Conservation (phyloP, 441 rosid species). For the Arabidopsis lyrata region DNA sequence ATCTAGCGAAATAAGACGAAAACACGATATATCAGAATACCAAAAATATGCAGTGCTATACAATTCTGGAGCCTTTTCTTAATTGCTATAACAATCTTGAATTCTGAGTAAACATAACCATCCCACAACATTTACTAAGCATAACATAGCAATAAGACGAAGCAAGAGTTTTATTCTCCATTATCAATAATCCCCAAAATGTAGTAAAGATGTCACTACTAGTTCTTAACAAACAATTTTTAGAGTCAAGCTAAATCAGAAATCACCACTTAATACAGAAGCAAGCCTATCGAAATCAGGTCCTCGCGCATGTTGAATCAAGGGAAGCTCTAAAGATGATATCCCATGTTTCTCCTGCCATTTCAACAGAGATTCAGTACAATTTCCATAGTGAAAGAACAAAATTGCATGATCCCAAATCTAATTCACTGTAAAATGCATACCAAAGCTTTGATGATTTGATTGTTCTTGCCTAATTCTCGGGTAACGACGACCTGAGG, state of each 20-base stretch:
- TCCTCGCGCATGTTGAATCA: conserved; percentile 77
- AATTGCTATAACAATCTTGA: background rate
- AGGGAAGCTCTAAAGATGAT: conserved; percentile 82
- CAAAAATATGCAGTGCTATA: background rate
- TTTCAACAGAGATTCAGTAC: background rate
- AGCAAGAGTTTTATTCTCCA: background rate
- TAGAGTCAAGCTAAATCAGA: background rate
- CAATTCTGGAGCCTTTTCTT: background rate
- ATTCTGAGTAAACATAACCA: background rate
- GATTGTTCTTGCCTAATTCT: conserved; percentile 88
- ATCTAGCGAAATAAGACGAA: conserved; percentile 53
- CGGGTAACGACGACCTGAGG: conserved; percentile 88
- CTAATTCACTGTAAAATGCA: background rate
- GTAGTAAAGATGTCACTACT: conserved; percentile 8
- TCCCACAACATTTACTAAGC: background rate
- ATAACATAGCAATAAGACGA: background rate
- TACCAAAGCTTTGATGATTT: conserved; percentile 84
- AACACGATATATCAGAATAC: too few species aligned
- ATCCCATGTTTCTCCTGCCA: conserved; percentile 74
- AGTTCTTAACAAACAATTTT: too few species aligned
- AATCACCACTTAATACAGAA: conserved; percentile 69
- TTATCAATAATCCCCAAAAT: background rate
- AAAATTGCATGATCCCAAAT: background rate
- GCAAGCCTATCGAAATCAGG: conserved; percentile 81
- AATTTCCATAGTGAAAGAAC: too few species aligned